phyloP scores from a whole-genome alignment of 2,329 filamentous ascomycete species.

The Blastomyces percursus region DNA sequence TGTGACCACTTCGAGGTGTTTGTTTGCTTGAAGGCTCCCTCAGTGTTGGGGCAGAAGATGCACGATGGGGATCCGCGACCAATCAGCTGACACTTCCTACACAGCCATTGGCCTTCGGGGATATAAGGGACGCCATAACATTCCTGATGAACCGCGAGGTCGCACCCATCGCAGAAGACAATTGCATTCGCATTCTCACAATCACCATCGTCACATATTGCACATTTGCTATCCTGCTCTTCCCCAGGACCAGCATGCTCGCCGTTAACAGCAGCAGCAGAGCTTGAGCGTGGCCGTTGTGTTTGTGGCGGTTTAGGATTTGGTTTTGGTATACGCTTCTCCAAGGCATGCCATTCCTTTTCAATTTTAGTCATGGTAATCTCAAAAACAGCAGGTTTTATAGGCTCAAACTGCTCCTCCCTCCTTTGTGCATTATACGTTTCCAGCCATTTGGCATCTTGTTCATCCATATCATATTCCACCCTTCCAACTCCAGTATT shows the following conservation, averaged over 20 bases:
- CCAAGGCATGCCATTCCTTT: conserved; percentile 93
- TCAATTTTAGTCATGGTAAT: conserved; percentile 98
- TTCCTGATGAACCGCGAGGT: conserved; percentile 94
- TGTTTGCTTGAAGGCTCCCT: conserved; percentile 97
- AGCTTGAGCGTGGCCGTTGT: conserved; percentile 82
- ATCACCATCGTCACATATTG: conserved; percentile 97
- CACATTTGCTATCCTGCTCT: conserved; percentile 94
- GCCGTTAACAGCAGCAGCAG: conserved; percentile 88
- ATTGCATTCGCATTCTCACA: conserved; percentile 99
- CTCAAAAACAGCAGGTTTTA: conserved; percentile 90
- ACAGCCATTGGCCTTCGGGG: conserved; percentile 96
- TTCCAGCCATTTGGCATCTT: conserved; percentile 93
- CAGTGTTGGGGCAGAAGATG: conserved; percentile 96
- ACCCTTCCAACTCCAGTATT: conserved; percentile 60
- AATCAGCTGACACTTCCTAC: conserved; percentile 90
- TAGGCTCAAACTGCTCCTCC: conserved; percentile 61
- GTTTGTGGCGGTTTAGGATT: conserved; percentile 95
- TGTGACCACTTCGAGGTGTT: conserved; percentile 95
- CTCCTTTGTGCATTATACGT: conserved; percentile 68
- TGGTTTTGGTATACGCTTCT: conserved; percentile 93
- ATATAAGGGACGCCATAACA: conserved; percentile 99
- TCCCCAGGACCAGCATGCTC: conserved; percentile 71
- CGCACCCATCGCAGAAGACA: conserved; percentile 96
- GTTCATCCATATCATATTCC: conserved; percentile 99
- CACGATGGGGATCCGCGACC: conserved; percentile 87